Percentiles rank a stretch among this genome's conserved stretches.
Evolutionary conservation across 2,329 filamentous ascomycete species (phyloP).

Genomic region (Arthrobotrys entomopaga): DNA sequence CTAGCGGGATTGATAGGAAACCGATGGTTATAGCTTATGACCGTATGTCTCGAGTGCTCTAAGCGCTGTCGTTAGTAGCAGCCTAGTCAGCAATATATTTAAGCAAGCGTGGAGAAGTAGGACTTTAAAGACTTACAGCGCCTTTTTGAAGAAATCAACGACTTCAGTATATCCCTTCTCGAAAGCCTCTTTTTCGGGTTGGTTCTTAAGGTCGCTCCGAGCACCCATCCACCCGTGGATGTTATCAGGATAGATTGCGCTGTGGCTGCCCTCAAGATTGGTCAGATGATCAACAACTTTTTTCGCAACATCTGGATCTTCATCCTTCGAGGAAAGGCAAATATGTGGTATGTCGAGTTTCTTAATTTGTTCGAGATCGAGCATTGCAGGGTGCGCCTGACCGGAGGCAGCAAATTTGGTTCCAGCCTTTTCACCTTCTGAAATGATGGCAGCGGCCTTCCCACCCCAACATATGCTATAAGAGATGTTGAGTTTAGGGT

Average conservation of each 20-base stretch:
- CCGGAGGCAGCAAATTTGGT: conserved; percentile 25
- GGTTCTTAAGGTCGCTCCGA: conserved; percentile 37
- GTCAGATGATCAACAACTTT: conserved; percentile 11
- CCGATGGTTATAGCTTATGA: background rate
- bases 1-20: too few relatives aligned
- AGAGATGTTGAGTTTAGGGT: background rate
- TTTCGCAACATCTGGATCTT: conserved; percentile 14
- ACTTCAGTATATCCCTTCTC: conserved; percentile 40
- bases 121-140: conserved; percentile 20
- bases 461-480: conserved; percentile 48
- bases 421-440: conserved; percentile 5
- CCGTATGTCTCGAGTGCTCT: background rate
- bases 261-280: conserved; percentile 16
- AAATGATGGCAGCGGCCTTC: conserved; percentile 31
- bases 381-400: conserved; percentile 40
- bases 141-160: conserved; percentile 48
- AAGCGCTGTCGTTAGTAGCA: background rate
- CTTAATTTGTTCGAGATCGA: conserved; percentile 23
- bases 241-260: conserved; percentile 26
- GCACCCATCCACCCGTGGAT: conserved; percentile 52
- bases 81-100: too few relatives aligned
- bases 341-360: conserved; percentile 29
- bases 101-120: background rate
- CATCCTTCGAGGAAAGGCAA: conserved; percentile 42
- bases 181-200: conserved; percentile 23